Conservation (phyloP, 371 early-diverging fungal genomes). For the Vairimorpha necatrix region DNA sequence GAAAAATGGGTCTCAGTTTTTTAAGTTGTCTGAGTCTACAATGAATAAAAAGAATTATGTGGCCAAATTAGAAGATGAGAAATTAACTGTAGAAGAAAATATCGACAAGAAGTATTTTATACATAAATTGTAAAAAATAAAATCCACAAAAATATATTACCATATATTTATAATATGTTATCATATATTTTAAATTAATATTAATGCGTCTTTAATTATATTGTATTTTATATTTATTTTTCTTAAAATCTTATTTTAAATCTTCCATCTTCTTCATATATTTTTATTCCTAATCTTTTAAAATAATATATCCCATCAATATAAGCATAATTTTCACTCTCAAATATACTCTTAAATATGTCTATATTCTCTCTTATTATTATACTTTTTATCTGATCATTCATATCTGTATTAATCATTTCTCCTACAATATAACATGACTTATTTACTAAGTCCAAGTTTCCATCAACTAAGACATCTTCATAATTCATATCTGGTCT, state of each 20-base stretch:
- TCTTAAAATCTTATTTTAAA: background rate
- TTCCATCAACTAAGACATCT: background rate
- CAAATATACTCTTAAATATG: background rate
- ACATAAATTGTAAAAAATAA: conserved; percentile 7
- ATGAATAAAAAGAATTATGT: background rate
- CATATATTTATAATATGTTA: background rate
- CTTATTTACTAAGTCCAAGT: background rate
- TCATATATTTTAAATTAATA: no score
- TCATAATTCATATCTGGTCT: background rate
- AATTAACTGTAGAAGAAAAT: background rate
- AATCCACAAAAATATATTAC: background rate
- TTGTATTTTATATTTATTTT: background rate
- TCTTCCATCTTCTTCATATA: background rate
- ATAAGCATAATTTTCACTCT: background rate
- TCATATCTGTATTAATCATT: background rate
- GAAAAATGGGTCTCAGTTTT: conserved; percentile 43
- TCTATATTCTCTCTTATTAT: background rate
- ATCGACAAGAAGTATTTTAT: conserved; percentile 9
- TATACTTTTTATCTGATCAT: background rate
- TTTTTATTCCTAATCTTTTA: background rate
- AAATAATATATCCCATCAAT: background rate
- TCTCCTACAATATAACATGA: background rate
- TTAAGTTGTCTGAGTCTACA: conserved; percentile 3
- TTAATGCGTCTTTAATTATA: background rate
- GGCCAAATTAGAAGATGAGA: background rate